A percentile compares a stretch with the other conserved stretches of the same genome.
Evolutionary conservation across 371 early-diverging fungal genomes (phyloP).

Genomic region (Lichtheimia ornata): DNA sequence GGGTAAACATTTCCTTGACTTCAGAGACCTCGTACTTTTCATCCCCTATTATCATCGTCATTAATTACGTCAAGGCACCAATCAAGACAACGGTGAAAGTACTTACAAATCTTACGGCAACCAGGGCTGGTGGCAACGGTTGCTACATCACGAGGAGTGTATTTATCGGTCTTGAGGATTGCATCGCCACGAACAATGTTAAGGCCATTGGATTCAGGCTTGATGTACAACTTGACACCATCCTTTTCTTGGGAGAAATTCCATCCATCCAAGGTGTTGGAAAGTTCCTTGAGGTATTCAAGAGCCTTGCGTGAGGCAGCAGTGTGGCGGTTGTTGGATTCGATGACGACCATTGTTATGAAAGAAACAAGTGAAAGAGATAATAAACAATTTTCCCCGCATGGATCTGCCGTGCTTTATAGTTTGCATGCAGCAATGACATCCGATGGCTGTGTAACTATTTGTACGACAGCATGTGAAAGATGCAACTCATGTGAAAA

Average conservation of each 20-base stretch:
- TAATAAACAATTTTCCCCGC: neutral
- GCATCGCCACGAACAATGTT: slow-evolving; percentile 24
- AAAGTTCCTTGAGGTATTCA: slow-evolving; percentile 24
- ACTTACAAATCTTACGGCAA: slow-evolving; percentile 25
- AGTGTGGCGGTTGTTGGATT: slow-evolving; percentile 34
- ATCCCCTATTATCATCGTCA: slow-evolving; percentile 32
- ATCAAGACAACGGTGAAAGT: neutral
- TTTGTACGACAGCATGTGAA: slow-evolving; percentile 3
- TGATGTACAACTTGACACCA: slow-evolving; percentile 29
- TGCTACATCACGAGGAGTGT: slow-evolving; percentile 23
- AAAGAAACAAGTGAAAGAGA: slow-evolving; percentile 2
- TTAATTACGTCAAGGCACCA: neutral
- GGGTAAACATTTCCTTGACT: slow-evolving; percentile 34
- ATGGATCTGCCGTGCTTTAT: neutral
- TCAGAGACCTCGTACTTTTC: slow-evolving; percentile 46
- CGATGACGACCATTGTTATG: slow-evolving; percentile 28
- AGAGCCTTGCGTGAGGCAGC: slow-evolving; percentile 23
- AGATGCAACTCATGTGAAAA: neutral
- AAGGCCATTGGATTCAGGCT: slow-evolving; percentile 3
- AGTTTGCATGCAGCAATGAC: slow-evolving; percentile 1
- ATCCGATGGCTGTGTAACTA: neutral
- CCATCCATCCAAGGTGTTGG: slow-evolving; percentile 24
- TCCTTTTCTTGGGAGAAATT: slow-evolving; percentile 21
- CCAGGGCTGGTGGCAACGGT: slow-evolving; percentile 18
- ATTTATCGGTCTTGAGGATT: slow-evolving; percentile 12